Evolutionary conservation across 2,329 filamentous ascomycete species (phyloP).

Genomic region (Ophiocordyceps camponoti-leonardi): DNA sequence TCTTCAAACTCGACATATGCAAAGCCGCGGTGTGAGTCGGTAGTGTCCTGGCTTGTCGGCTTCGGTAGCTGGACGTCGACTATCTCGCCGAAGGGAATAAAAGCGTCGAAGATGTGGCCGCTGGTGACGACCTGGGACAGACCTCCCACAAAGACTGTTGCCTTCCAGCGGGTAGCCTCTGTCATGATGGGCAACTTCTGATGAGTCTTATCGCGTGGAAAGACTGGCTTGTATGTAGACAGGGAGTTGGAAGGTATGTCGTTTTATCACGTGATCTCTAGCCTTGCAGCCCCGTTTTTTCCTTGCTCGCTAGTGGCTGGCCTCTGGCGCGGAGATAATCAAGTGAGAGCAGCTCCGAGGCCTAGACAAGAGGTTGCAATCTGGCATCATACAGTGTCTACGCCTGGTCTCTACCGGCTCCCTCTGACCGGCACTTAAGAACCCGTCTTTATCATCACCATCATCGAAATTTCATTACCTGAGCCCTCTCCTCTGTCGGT

Average conservation of each 20-base stretch:
- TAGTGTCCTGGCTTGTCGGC: conserved; percentile 63
- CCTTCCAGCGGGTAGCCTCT: conserved; percentile 68
- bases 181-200: conserved; percentile 38
- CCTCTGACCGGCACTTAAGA: conserved; percentile 14
- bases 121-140: conserved; percentile 63
- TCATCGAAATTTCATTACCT: conserved; percentile 2
- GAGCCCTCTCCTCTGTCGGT: conserved; percentile 1
- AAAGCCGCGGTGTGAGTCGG: conserved; percentile 75
- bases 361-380: conserved; percentile 18
- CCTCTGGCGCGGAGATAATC: neutral
- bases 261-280: neutral
- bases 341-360: neutral
- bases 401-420: conserved; percentile 2
- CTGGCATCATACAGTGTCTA: conserved; percentile 21
- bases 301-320: neutral
- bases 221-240: too few species aligned
- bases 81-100: conserved; percentile 93
- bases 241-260: neutral
- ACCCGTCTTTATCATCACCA: conserved; percentile 6
- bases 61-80: conserved; percentile 81
- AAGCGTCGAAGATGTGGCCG: conserved; percentile 69
- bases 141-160: conserved; percentile 83
- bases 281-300: neutral
- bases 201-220: too few species aligned
- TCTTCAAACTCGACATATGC: conserved; percentile 93